Conservation (phyloP, 768 basidiomycete species). For the Russula sp. region DNA sequence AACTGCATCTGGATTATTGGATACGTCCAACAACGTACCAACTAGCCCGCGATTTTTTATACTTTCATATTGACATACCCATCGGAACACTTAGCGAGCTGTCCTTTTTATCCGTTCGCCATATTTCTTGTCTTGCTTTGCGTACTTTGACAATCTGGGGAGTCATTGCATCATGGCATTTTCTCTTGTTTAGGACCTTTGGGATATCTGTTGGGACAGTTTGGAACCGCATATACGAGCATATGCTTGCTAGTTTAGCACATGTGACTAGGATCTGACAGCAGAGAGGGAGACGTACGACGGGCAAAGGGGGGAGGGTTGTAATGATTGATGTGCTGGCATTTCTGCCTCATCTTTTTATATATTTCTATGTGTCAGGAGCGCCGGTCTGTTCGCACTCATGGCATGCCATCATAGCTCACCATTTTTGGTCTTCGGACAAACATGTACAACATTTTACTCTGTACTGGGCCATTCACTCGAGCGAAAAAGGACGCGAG, state of each 20-base stretch:
- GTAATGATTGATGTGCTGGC: too few relatives aligned
- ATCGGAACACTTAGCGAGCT: not conserved
- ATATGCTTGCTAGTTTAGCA: slow-evolving; percentile 4
- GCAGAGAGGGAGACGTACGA: not conserved
- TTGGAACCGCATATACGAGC: not conserved
- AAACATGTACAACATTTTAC: too few relatives aligned
- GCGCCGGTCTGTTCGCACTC: too few relatives aligned
- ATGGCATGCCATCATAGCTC: too few relatives aligned
- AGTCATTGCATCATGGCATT: not conserved
- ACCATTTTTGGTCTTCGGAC: too few relatives aligned
- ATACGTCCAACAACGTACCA: not conserved
- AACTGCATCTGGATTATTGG: not conserved
- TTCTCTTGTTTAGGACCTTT: not conserved
- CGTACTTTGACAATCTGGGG: not conserved
- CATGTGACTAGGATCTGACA: not conserved
- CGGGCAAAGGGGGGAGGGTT: not conserved
- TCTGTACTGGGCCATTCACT: too few relatives aligned
- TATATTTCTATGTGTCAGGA: too few relatives aligned
- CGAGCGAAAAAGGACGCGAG: too few relatives aligned
- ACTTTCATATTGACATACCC: not conserved
- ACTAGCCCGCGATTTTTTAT: slow-evolving; percentile 2
- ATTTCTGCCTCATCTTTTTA: too few relatives aligned
- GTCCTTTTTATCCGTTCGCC: not conserved
- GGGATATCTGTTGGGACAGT: not conserved
- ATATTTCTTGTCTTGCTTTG: not conserved